Percentiles rank a stretch among this genome's conserved stretches.
These are phyloP conservation scores for Sanghuangporus sanghuang DNA, from an alignment of 1,284 basidiomycete species.

Conservation along the genomic window DNA sequence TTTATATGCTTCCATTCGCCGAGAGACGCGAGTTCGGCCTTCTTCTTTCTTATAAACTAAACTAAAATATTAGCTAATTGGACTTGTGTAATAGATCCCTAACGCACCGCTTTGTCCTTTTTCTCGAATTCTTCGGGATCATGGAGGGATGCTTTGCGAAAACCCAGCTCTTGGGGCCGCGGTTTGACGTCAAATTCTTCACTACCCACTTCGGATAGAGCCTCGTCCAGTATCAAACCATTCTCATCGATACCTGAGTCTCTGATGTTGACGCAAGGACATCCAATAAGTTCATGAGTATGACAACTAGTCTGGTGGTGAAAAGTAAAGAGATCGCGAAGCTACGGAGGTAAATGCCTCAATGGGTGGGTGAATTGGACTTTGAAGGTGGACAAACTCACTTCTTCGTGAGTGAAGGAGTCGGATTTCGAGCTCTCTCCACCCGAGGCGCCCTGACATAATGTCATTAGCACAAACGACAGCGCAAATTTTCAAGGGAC, in stretches of 20 bases:
- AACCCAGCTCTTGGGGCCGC: slow-evolving; percentile 40
- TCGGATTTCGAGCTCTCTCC: slow-evolving; percentile 60
- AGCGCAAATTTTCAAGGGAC: slow-evolving; percentile 17
- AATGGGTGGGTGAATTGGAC: not conserved
- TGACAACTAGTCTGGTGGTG: slow-evolving; percentile 80
- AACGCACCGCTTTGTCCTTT: slow-evolving; percentile 49
- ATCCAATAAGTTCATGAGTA: slow-evolving; percentile 86
- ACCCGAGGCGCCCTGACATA: slow-evolving; percentile 39
- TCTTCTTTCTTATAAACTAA: slow-evolving; percentile 70
- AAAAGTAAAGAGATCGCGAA: slow-evolving; percentile 88
- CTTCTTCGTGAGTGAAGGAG: slow-evolving; percentile 87
- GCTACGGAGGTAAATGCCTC: slow-evolving; percentile 33
- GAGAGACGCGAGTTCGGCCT: slow-evolving; percentile 74
- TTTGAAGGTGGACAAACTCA: slow-evolving; percentile 30
- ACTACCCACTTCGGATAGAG: slow-evolving; percentile 29
- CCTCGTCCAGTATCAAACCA: slow-evolving; percentile 20
- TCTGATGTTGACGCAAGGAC: slow-evolving; percentile 49
- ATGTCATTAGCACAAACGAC: slow-evolving; percentile 9
- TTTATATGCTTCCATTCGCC: slow-evolving; percentile 89
- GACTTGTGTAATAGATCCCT: not conserved
- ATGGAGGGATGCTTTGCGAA: slow-evolving; percentile 72
- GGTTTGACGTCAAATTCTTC: slow-evolving; percentile 35
- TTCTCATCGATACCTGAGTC: slow-evolving; percentile 20
- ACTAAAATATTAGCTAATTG: not conserved
- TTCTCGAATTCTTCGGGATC: slow-evolving; percentile 42